These are phyloP conservation scores for Dothideomycetes sp. DNA, from an alignment of 2,329 filamentous ascomycete species.

Conservation along the genomic window DNA sequence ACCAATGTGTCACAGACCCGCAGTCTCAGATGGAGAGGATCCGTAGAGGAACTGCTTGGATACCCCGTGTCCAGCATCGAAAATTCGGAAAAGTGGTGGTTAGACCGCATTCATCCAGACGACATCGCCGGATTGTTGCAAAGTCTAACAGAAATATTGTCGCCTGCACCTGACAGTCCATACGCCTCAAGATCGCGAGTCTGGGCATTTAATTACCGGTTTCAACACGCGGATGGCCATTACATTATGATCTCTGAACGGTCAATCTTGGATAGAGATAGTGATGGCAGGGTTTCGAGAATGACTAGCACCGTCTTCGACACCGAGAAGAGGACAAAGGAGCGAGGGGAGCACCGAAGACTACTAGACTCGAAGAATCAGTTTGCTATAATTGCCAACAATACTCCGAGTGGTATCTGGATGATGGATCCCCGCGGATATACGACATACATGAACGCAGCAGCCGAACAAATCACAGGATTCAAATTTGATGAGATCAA, in stretches of 20 bases:
- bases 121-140: constrained; percentile 1
- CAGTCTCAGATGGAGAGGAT: constrained; percentile 4
- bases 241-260: constrained; percentile 3
- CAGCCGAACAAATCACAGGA: constrained; percentile 13
- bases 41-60: constrained; percentile 4
- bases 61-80: neutral
- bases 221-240: constrained; percentile 3
- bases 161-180: constrained; percentile 2
- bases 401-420: constrained; percentile 12
- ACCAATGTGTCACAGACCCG: neutral
- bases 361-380: constrained; percentile 10
- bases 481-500: constrained; percentile 13
- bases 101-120: constrained; percentile 6
- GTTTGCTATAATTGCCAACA: constrained; percentile 9
- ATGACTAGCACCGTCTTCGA: constrained; percentile 12
- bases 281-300: constrained; percentile 5
- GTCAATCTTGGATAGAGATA: constrained; percentile 6
- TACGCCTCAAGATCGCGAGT: constrained; percentile 6
- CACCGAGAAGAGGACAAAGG: constrained; percentile 4
- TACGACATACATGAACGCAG: constrained; percentile 12
- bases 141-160: constrained; percentile 1
- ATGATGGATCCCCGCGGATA: constrained; percentile 13
- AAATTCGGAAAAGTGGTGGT: constrained; percentile 4
- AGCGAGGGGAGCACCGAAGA: constrained; percentile 8
- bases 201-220: constrained; percentile 7